These are phyloP conservation scores for Earliella scabrosa DNA, from an alignment of 1,284 basidiomycete genomes.

Conservation along the genomic window DNA sequence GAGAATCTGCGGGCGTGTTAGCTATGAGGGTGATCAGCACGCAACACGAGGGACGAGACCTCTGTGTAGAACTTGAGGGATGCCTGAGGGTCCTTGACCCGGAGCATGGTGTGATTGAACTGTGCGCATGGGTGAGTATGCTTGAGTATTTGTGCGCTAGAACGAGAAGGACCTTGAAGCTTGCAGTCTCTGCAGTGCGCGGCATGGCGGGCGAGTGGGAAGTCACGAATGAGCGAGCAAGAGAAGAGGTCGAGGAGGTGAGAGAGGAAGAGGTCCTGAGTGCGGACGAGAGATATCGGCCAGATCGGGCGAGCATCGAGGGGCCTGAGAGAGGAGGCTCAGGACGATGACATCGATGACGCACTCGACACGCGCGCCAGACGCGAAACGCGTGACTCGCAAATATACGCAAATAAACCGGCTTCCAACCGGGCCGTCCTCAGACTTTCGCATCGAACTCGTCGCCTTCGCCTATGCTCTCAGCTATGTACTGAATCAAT, in stretches of 20 bases:
- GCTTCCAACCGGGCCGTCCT: too few species aligned
- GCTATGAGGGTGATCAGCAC: background rate
- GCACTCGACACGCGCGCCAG: too few species aligned
- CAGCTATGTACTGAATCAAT: too few species aligned
- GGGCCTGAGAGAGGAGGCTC: background rate
- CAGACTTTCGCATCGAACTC: too few species aligned
- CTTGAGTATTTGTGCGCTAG: background rate
- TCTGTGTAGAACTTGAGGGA: slow-evolving; percentile 81
- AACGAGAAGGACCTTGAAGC: slow-evolving; percentile 54
- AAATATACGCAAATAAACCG: too few species aligned
- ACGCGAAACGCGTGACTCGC: too few species aligned
- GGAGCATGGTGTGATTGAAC: slow-evolving; percentile 92
- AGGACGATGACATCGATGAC: slow-evolving; percentile 18
- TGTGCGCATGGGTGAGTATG: slow-evolving; percentile 31
- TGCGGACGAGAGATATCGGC: background rate
- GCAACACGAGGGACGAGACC: slow-evolving; percentile 38
- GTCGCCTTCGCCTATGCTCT: too few species aligned
- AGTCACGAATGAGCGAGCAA: slow-evolving; percentile 8
- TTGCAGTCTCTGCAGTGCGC: slow-evolving; percentile 64
- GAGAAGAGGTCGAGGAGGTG: background rate
- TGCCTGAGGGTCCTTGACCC: slow-evolving; percentile 86
- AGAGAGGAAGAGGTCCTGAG: background rate
- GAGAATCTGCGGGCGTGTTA: slow-evolving; percentile 51
- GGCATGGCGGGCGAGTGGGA: slow-evolving; percentile 51
- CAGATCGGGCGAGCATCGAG: background rate